Evolutionary conservation across 352 stramenopile genomes (phyloP), one percentile per base, ranked within the genome.

Genomic region (Phytophthora cryptogea): DNA sequence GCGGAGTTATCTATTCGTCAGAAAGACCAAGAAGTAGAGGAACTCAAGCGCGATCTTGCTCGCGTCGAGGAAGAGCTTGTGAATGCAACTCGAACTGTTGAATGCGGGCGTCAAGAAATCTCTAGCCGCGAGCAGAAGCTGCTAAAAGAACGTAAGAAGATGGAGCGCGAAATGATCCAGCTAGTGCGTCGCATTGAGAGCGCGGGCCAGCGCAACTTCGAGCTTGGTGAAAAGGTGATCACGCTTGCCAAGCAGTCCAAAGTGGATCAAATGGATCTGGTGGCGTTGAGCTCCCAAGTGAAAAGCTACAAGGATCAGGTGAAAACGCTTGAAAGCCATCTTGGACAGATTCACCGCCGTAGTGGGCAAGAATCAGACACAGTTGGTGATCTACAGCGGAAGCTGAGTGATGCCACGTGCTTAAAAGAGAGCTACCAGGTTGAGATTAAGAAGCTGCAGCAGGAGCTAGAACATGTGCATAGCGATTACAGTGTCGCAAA

Each of bases 151-250:
- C 74, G 80, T 14, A 81, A 79, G 44, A 72, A 72, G 37, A 65
- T 92, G 45, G 78, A 88, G 50, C 45, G 56, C 3, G 74, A 90
- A 8, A 75, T 90, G 41, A 28, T 44, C 20, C 63, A 83, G 31
- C 50, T 92, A 27, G 68, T 89, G 28, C 16, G 58, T 23, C 76
- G 80, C 11, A 88, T 92, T 43, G 80, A 90, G 33, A 68, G 49
- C 32, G 74, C 72, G 23, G 66, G 68, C 1, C 60, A 71, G n/a
- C 76, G 69, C 17, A 92, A 92, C 47, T 55, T 70, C 5, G 70
- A 88, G 20, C 48, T 92, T 0, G 80, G 80, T 16, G 73, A 90
- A 30, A 89, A 90, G 33, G 68, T 92, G 14, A 72, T 87, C 10
- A 31, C 48, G 16, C 52, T 90, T 30, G 74, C 72, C 13, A 72